phyloP scores from a whole-genome alignment of 768 basidiomycete species.

The Boletus reticulatus region DNA sequence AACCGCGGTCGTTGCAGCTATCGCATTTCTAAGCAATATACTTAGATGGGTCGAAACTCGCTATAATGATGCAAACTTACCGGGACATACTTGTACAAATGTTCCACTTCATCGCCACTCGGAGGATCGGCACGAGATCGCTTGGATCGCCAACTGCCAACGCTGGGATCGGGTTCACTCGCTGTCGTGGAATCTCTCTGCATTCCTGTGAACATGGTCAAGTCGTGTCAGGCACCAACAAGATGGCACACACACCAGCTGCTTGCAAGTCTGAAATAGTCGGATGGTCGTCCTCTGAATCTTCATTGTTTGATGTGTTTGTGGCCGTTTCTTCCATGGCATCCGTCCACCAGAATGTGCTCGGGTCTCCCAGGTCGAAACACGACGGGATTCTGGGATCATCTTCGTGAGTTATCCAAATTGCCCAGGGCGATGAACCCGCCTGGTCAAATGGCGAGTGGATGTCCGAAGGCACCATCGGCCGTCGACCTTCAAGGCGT shows the following conservation, averaged over 20 bases:
- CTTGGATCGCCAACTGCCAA: neutral
- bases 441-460: slow-evolving; percentile 1
- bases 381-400: neutral
- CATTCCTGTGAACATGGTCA: too few relatives aligned
- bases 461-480: slow-evolving; percentile 1
- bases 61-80: neutral
- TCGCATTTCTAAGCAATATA: neutral
- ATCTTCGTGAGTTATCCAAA: neutral
- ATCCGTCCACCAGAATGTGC: slow-evolving; percentile 12
- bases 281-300: neutral
- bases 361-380: neutral
- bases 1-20: too few relatives aligned
- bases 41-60: neutral
- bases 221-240: too few relatives aligned
- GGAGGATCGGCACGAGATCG: neutral
- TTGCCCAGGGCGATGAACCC: neutral
- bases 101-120: neutral
- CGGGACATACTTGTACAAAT: neutral
- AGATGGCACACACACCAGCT: too few relatives aligned
- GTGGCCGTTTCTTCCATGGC: neutral
- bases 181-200: too few relatives aligned
- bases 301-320: neutral
- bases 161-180: too few relatives aligned
- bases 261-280: neutral
- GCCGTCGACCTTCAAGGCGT: neutral